phyloP scores from a whole-genome alignment of 371 early-diverging fungal genomes.

The Rhizopus microsporus region DNA sequence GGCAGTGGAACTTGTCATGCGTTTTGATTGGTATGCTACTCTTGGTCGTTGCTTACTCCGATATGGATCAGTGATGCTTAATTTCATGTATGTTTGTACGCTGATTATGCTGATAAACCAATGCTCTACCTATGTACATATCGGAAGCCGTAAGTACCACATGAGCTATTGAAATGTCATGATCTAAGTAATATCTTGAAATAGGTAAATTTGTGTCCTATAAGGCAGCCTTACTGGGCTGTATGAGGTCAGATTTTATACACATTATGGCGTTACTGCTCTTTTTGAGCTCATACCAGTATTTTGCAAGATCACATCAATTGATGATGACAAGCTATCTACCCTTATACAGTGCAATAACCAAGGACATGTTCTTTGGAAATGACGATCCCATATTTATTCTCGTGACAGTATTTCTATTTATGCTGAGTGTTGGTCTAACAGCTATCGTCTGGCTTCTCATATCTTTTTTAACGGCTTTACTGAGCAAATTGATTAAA shows the following conservation, averaged over 20 bases:
- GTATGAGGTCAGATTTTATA: constrained; percentile 13
- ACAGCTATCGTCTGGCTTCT: constrained; percentile 11
- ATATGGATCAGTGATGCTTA: constrained; percentile 54
- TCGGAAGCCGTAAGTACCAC: constrained; percentile 8
- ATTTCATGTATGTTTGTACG: constrained; percentile 48
- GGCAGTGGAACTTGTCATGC: constrained; percentile 40
- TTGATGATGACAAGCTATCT: neutral
- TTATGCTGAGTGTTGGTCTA: constrained; percentile 16
- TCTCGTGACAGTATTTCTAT: constrained; percentile 27
- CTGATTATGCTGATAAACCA: constrained; percentile 46
- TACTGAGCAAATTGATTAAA: constrained; percentile 5
- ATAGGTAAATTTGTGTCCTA: constrained; percentile 17
- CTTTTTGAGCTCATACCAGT: constrained; percentile 7
- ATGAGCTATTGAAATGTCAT: neutral
- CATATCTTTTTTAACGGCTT: neutral
- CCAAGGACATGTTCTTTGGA: constrained; percentile 20
- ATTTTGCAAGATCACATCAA: neutral
- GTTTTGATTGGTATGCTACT: constrained; percentile 66
- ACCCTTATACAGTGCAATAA: neutral
- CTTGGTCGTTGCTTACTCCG: constrained; percentile 66
- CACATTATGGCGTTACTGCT: constrained; percentile 11
- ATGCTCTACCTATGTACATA: constrained; percentile 5
- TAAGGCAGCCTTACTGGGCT: constrained; percentile 10
- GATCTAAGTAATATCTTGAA: neutral
- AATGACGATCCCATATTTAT: constrained; percentile 36